Evolutionary conservation across 345 rosid species (phyloP).

Genomic region (Eucalyptus melliodora): DNA sequence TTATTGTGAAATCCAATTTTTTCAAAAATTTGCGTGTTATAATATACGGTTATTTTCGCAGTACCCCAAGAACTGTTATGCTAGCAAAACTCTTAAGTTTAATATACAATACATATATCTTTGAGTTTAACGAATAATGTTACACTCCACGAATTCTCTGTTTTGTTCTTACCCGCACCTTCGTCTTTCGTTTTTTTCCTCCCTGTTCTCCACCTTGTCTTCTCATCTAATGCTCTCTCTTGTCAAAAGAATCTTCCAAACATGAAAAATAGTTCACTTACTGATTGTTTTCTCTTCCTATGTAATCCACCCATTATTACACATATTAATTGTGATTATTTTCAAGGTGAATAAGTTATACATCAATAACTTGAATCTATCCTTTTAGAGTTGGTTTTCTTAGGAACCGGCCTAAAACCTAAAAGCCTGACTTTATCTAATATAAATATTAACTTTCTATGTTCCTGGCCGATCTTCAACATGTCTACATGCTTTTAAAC

Average conservation of each 20-base stretch:
- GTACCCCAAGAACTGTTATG: fast-evolving
- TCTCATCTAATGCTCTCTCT: background rate
- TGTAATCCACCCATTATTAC: background rate
- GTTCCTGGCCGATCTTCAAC: background rate
- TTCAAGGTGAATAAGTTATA: background rate
- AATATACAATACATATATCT: background rate
- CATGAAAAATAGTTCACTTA: background rate
- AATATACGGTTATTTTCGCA: fast-evolving
- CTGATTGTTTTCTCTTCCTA: background rate
- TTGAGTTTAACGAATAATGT: background rate
- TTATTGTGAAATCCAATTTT: fast-evolving
- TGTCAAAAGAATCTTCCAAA: background rate
- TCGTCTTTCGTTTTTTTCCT: background rate
- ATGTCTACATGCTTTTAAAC: background rate
- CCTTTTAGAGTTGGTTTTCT: background rate
- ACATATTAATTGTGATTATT: background rate
- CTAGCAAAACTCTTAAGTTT: no score
- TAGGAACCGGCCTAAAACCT: background rate
- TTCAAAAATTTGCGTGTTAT: fast-evolving
- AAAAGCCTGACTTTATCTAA: no score
- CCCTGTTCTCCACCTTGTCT: background rate
- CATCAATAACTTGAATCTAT: background rate
- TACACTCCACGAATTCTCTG: background rate
- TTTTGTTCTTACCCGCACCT: background rate
- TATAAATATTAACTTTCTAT: no score